Evolutionary conservation across 352 stramenopile species (phyloP).

Genomic region (Hyaloperonospora brassicae): DNA sequence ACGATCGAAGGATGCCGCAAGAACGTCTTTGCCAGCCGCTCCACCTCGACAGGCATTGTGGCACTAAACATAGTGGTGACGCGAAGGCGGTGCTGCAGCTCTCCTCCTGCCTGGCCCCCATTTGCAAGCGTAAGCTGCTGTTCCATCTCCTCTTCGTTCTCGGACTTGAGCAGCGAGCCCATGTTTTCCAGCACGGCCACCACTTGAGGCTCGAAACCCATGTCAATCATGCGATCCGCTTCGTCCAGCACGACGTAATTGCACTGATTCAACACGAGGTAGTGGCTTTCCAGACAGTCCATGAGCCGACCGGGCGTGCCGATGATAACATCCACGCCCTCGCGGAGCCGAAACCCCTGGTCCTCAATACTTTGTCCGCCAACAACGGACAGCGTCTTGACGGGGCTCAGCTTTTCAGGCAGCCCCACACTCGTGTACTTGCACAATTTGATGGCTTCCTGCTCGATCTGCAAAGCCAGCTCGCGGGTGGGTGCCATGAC

Average conservation of each 20-base stretch:
- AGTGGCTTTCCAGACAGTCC: conserved; percentile 96
- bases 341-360: conserved; percentile 91
- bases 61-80: conserved; percentile 97
- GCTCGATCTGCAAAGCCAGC: conserved; percentile 96
- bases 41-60: conserved; percentile 97
- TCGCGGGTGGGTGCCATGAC: conserved; percentile 99
- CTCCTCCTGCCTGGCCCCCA: conserved; percentile 24
- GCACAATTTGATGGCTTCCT: conserved; percentile 90
- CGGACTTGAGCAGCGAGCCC: conserved; percentile 93
- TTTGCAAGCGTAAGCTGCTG: conserved; percentile 79
- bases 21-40: conserved; percentile 95
- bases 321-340: conserved; percentile 97
- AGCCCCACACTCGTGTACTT: conserved; percentile 78
- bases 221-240: conserved; percentile 96
- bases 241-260: conserved; percentile 99
- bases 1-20: conserved; percentile 95
- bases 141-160: conserved; percentile 95
- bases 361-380: conserved; percentile 94
- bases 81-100: conserved; percentile 62
- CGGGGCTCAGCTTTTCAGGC: conserved; percentile 41
- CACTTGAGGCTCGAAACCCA: conserved; percentile 96
- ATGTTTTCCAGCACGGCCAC: conserved; percentile 95
- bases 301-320: conserved; percentile 97
- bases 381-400: conserved; percentile 86
- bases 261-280: conserved; percentile 98